These are phyloP conservation scores for Thymus quinquecostatus DNA, from an alignment of 257 asterid species.

Conservation along the genomic window DNA sequence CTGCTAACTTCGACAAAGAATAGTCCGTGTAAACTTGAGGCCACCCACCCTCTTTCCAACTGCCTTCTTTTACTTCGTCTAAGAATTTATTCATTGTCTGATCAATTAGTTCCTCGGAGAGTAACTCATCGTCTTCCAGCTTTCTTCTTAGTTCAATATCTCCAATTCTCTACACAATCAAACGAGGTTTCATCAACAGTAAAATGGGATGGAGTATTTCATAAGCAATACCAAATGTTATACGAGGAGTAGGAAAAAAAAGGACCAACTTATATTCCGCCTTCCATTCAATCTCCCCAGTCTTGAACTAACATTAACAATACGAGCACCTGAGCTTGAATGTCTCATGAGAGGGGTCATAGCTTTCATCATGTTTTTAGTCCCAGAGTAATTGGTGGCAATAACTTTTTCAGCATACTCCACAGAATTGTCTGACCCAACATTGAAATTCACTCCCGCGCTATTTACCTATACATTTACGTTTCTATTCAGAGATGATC, in stretches of 20 bases:
- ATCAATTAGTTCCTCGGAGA: conserved; percentile 78
- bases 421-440: conserved; percentile 72
- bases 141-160: conserved; percentile 61
- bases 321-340: conserved; percentile 75
- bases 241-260: too few species aligned
- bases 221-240: too few species aligned
- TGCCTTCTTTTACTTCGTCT: conserved; percentile 74
- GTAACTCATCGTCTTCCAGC: conserved; percentile 55
- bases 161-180: conserved; percentile 60
- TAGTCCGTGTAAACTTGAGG: conserved; percentile 87
- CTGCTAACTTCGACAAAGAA: conserved; percentile 79
- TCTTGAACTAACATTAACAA: conserved; percentile 80
- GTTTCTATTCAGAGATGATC: conserved; percentile 25
- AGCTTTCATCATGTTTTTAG: conserved; percentile 75
- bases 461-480: conserved; percentile 64
- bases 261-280: conserved; percentile 58
- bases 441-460: conserved; percentile 87
- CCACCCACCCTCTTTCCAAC: conserved; percentile 84
- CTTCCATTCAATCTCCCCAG: conserved; percentile 86
- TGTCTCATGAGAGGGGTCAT: conserved; percentile 73
- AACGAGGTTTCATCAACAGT: conserved; percentile 8
- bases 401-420: conserved; percentile 73
- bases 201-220: background rate
- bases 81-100: conserved; percentile 51
- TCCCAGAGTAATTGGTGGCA: conserved; percentile 79